A percentile compares a stretch with the other conserved stretches of the same genome.
Conservation (phyloP, 352 stramenopile genomes). For the Globisporangium parvum region DNA sequence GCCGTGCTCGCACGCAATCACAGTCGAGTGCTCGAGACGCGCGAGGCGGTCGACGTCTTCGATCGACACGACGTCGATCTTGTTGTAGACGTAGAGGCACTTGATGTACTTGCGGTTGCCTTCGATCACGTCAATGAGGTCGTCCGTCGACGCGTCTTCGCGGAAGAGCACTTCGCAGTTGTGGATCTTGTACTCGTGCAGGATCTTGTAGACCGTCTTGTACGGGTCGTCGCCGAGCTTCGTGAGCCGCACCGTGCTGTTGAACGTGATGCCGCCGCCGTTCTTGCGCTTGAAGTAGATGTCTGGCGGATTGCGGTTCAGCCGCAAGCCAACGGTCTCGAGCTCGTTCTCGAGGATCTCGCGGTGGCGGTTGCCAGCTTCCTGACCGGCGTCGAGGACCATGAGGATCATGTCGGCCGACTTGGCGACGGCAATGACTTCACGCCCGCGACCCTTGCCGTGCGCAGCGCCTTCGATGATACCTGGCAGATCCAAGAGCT, state of each 20-base stretch:
- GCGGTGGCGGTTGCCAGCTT: conserved; percentile 95
- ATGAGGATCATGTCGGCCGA: conserved; percentile 99
- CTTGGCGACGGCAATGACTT: conserved; percentile 99
- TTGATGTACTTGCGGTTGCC: conserved; percentile 99
- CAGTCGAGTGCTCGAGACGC: conserved; percentile 93
- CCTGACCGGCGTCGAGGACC: conserved; percentile 97
- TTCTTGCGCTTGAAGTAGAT: conserved; percentile 96
- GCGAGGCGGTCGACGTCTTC: conserved; percentile 98
- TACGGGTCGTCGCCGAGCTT: conserved; percentile 87
- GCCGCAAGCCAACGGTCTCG: conserved; percentile 96
- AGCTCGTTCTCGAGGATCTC: conserved; percentile 98
- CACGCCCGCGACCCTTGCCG: conserved; percentile 94
- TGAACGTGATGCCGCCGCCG: conserved; percentile 94
- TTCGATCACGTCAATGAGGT: conserved; percentile 98
- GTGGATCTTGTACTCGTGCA: conserved; percentile 97
- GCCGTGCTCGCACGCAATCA: conserved; percentile 91
- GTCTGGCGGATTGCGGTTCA: conserved; percentile 96
- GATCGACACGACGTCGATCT: conserved; percentile 99
- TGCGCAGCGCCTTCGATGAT: conserved; percentile 99
- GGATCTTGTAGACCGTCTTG: conserved; percentile 88
- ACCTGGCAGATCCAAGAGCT: conserved; percentile 98
- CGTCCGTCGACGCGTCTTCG: conserved; percentile 96
- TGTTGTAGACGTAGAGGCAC: conserved; percentile 99
- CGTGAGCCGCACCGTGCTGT: conserved; percentile 93
- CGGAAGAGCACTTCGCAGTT: conserved; percentile 97